phyloP scores from a whole-genome alignment of 2,329 filamentous ascomycete genomes.

The Aspergillus carbonarius region DNA sequence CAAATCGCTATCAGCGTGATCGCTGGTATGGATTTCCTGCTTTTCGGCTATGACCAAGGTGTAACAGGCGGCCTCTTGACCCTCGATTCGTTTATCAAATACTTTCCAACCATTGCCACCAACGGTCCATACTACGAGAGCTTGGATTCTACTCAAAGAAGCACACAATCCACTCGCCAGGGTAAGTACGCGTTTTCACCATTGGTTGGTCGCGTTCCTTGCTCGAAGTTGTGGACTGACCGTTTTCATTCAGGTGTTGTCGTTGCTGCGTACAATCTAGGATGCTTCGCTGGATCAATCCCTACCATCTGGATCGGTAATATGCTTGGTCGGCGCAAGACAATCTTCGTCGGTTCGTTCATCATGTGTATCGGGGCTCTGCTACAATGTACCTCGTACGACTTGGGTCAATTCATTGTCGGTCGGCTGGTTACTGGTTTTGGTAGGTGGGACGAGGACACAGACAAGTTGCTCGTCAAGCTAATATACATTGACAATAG shows the following conservation, averaged over 20 bases:
- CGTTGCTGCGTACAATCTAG: constrained; percentile 48
- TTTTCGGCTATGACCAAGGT: constrained; percentile 42
- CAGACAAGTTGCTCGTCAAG: not conserved
- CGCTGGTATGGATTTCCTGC: constrained; percentile 45
- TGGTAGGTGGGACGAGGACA: constrained; percentile 30
- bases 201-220: not conserved
- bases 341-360: constrained; percentile 50
- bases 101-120: constrained; percentile 45
- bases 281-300: constrained; percentile 53
- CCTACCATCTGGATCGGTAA: constrained; percentile 54
- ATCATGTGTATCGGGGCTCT: constrained; percentile 53
- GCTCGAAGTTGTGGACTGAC: not conserved
- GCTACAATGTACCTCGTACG: constrained; percentile 50
- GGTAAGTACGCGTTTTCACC: constrained; percentile 21
- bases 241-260: constrained; percentile 33
- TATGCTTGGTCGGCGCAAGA: constrained; percentile 51
- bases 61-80: constrained; percentile 48
- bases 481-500: constrained; percentile 1
- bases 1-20: constrained; percentile 46
- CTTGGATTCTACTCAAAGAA: constrained; percentile 17
- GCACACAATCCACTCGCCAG: constrained; percentile 37
- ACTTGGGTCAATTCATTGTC: constrained; percentile 51
- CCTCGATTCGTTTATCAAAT: constrained; percentile 40
- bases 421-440: constrained; percentile 54
- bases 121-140: constrained; percentile 15